Evolutionary conservation across 805 yeast genomes (phyloP), one percentile per base, ranked within the genome.

Genomic region (Debaryomyces maramus): DNA sequence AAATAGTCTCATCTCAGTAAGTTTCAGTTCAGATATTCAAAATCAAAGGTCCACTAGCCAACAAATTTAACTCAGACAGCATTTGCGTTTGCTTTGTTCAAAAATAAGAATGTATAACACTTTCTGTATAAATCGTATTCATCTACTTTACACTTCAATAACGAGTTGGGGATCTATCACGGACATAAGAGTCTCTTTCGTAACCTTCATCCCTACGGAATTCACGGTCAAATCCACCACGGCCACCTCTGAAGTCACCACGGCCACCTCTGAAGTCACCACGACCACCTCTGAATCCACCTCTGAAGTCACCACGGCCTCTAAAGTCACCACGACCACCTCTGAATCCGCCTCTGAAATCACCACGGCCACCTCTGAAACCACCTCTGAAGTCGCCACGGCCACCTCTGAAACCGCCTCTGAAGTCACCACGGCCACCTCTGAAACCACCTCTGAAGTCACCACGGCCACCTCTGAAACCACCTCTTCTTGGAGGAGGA

Each of bases 111-210:
- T 24, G 28, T 10, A n/a, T 24, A 24, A 24, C 11, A 24, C 13
- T 15, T 24, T n/a, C 13, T 15, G 6, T 24, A 24, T n/a, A n/a
- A 24, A 24, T 10, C 28, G 13, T n/a, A 46, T 24, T 24, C 13
- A 24, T 15, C 13, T 24, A 24, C 28, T 24, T 24, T 13, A 8
- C 15, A 24, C 30, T 45, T 67, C 67, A 79, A 63, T 80, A 82
- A 70, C 88, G 81, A 48, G 84, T 75, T 66, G 89, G 88, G 45
- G 89, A 82, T 77, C 88, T 82, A 60, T 70, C 75, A 55, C 75
- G 64, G 40, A 51, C 58, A 58, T 65, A 69, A 18, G 71, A 63
- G 51, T 67, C 73, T 58, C 72, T 62, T 51, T 75, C 78, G 60
- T 73, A 72, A 36, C 59, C 69, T 45, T 74, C 81, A 52, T 75